phyloP scores from a whole-genome alignment of 495 filamentous ascomycete species.

The Tuber brumale region DNA sequence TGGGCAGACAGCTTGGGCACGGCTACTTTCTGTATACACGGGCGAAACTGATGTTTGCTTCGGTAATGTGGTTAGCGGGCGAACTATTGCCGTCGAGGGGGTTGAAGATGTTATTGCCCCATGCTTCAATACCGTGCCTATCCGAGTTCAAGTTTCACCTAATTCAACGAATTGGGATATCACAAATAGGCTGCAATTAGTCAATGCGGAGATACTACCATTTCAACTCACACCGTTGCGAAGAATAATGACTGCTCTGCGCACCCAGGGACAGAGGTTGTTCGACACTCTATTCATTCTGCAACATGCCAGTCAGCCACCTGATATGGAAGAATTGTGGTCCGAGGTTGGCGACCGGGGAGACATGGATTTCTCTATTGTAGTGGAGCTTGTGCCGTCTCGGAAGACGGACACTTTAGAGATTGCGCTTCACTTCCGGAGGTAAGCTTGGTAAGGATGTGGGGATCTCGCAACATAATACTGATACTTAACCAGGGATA shows the following conservation, averaged over 20 bases:
- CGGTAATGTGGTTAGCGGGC: constrained; percentile 69
- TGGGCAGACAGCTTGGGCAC: constrained; percentile 63
- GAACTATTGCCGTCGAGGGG: constrained; percentile 56
- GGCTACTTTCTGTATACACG: constrained; percentile 51
- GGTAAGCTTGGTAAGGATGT: constrained; percentile 35
- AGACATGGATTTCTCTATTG: constrained; percentile 68
- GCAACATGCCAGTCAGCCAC: constrained; percentile 49
- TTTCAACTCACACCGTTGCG: constrained; percentile 67
- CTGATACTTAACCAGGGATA: constrained; percentile 42
- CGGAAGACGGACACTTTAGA: constrained; percentile 45
- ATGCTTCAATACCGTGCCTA: constrained; percentile 81
- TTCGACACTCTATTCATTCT: constrained; percentile 75
- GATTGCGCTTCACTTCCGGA: constrained; percentile 48
- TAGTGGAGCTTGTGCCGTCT: constrained; percentile 61
- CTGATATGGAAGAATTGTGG: constrained; percentile 59
- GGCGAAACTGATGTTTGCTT: constrained; percentile 65
- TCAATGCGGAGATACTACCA: constrained; percentile 53
- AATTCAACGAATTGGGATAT: constrained; percentile 50
- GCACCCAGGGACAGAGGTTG: constrained; percentile 46
- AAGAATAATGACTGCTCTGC: constrained; percentile 51
- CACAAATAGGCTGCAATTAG: constrained; percentile 49
- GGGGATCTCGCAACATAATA: background rate
- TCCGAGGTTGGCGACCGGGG: constrained; percentile 59
- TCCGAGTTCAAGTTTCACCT: constrained; percentile 53
- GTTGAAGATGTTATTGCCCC: constrained; percentile 70